These are phyloP conservation scores for Ochromonas danica DNA, from an alignment of 108 stramenopile genomes.

Conservation along the genomic window DNA sequence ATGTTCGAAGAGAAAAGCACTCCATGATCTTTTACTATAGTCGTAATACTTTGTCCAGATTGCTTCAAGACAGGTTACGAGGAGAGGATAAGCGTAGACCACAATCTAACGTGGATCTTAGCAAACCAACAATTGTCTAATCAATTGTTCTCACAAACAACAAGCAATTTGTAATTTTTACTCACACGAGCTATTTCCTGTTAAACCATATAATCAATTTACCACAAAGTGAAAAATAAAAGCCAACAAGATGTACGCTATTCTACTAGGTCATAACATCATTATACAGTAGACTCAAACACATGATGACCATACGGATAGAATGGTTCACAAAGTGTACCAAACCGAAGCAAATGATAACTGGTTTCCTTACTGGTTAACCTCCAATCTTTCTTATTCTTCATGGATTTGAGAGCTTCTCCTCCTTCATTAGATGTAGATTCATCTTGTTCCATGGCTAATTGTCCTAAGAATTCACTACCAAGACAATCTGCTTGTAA, in stretches of 20 bases:
- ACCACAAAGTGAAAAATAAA: too few species aligned
- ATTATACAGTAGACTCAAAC: too few species aligned
- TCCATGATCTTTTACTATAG: constrained; percentile 22
- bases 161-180: too few species aligned
- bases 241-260: too few species aligned
- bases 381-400: not conserved
- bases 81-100: not conserved
- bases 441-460: constrained; percentile 11
- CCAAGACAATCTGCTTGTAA: not conserved
- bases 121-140: constrained; percentile 33
- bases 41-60: not conserved
- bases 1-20: constrained; percentile 10
- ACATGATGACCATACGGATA: too few species aligned
- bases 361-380: not conserved
- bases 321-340: not conserved
- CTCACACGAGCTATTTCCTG: too few species aligned
- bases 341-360: constrained; percentile 23
- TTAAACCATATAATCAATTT: too few species aligned
- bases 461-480: not conserved
- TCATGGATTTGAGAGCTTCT: not conserved
- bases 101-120: constrained; percentile 5
- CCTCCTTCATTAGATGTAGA: not conserved
- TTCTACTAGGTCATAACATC: too few species aligned
- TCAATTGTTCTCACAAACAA: too few species aligned
- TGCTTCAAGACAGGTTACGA: not conserved